Conservation (phyloP, 495 filamentous ascomycete species). For the Hypoxylon rickii region DNA sequence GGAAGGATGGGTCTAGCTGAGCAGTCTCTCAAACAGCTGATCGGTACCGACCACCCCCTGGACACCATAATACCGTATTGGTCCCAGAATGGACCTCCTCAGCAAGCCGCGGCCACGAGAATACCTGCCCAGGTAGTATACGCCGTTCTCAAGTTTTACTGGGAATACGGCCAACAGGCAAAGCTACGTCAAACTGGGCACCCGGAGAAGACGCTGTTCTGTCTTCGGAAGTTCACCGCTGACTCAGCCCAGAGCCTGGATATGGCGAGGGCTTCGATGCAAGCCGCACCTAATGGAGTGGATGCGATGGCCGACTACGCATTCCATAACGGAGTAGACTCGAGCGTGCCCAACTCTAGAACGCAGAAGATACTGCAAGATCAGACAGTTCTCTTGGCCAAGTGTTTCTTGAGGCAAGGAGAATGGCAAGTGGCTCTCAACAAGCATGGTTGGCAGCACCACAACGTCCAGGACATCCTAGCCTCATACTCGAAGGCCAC, state of each 20-base stretch:
- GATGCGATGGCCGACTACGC: slow-evolving; percentile 56
- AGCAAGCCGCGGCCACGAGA: slow-evolving; percentile 47
- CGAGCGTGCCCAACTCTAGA: slow-evolving; percentile 45
- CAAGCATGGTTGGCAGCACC: slow-evolving; percentile 82
- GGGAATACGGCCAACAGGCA: slow-evolving; percentile 71
- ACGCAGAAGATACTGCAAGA: slow-evolving; percentile 57
- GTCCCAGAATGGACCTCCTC: slow-evolving; percentile 50
- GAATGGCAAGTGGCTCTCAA: slow-evolving; percentile 89
- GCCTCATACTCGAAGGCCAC: slow-evolving; percentile 88
- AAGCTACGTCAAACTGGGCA: slow-evolving; percentile 44
- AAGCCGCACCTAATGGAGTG: slow-evolving; percentile 54
- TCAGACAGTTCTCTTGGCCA: slow-evolving; percentile 79
- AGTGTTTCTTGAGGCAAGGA: slow-evolving; percentile 92
- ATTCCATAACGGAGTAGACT: slow-evolving; percentile 63
- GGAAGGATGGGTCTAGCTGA: slow-evolving; percentile 94
- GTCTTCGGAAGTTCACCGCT: slow-evolving; percentile 79
- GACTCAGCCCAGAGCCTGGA: slow-evolving; percentile 77
- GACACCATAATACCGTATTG: slow-evolving; percentile 61
- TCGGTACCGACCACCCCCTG: slow-evolving; percentile 64
- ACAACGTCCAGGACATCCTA: slow-evolving; percentile 77
- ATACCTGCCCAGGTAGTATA: slow-evolving; percentile 82
- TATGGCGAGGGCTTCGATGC: slow-evolving; percentile 54
- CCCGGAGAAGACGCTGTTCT: slow-evolving; percentile 69
- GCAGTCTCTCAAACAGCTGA: slow-evolving; percentile 81
- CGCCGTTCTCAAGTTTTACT: slow-evolving; percentile 91